Conservation (phyloP, 2,329 filamentous ascomycete species). For the Trichoderma endophyticum region DNA sequence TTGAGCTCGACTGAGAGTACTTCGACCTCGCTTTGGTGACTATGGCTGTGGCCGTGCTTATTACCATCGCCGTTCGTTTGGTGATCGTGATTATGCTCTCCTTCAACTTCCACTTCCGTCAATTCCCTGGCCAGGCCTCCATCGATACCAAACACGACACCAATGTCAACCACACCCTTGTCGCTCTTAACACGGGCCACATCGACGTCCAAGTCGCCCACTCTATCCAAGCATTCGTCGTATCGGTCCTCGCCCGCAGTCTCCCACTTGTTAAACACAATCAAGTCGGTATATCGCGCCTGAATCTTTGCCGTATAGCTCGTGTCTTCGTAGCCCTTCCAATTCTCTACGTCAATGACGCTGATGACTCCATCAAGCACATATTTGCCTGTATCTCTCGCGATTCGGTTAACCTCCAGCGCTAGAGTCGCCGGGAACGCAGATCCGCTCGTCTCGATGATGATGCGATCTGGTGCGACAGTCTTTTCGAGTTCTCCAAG, state of each 20-base stretch:
- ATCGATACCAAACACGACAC: slow-evolving; percentile 84
- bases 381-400: slow-evolving; percentile 65
- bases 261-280: slow-evolving; percentile 95
- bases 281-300: slow-evolving; percentile 83
- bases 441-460: slow-evolving; percentile 88
- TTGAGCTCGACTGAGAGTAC: slow-evolving; percentile 78
- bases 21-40: slow-evolving; percentile 83
- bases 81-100: slow-evolving; percentile 31
- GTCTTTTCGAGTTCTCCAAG: slow-evolving; percentile 66
- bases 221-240: slow-evolving; percentile 72
- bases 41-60: slow-evolving; percentile 37
- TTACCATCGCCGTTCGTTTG: slow-evolving; percentile 29
- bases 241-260: slow-evolving; percentile 66
- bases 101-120: slow-evolving; percentile 39
- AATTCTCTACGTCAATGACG: slow-evolving; percentile 93
- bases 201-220: slow-evolving; percentile 78
- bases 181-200: slow-evolving; percentile 82
- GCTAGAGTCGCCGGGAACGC: slow-evolving; percentile 87
- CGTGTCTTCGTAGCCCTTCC: slow-evolving; percentile 87
- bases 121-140: slow-evolving; percentile 65
- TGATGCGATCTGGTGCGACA: slow-evolving; percentile 71
- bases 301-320: slow-evolving; percentile 86
- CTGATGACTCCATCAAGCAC: slow-evolving; percentile 82
- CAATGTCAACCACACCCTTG: slow-evolving; percentile 72
- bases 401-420: slow-evolving; percentile 81